Evolutionary conservation across 139 green algal genomes (phyloP).

Genomic region (Coelastrella sp.): DNA sequence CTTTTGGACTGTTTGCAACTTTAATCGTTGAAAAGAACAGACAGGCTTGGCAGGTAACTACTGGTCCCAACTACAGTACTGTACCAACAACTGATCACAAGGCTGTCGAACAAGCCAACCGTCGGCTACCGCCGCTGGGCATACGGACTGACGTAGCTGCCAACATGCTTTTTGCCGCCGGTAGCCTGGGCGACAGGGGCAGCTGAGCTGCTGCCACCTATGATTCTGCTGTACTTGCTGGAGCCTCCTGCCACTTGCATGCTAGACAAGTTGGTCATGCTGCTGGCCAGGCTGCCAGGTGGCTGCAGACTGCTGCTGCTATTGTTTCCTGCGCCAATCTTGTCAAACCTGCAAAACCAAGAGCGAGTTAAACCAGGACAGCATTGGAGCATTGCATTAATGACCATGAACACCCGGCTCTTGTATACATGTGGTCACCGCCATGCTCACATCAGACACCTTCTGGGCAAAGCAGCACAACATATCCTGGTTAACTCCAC

Average conservation of each 20-base stretch:
- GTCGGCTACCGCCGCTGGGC: background rate
- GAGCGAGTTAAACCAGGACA: too few relatives aligned
- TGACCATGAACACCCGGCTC: too few relatives aligned
- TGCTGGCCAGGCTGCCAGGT: conserved; percentile 25
- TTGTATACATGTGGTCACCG: too few relatives aligned
- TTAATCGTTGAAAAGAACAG: too few relatives aligned
- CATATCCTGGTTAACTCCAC: too few relatives aligned
- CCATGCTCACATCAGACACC: too few relatives aligned
- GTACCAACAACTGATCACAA: background rate
- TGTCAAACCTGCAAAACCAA: conserved; percentile 17
- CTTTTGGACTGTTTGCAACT: too few relatives aligned
- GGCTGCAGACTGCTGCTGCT: conserved; percentile 28
- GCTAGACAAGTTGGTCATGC: conserved; percentile 29
- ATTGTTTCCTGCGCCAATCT: background rate
- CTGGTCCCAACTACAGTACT: background rate
- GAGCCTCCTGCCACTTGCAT: conserved; percentile 10
- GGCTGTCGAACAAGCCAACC: background rate
- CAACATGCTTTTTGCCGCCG: background rate
- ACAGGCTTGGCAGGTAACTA: background rate
- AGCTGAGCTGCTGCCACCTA: background rate
- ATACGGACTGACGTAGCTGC: conserved; percentile 23
- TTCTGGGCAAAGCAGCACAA: too few relatives aligned
- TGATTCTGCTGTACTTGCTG: conserved; percentile 10
- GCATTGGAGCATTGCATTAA: too few relatives aligned
- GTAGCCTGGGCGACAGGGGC: background rate